Percentiles rank a stretch among this genome's conserved stretches.
Conservation (phyloP, 805 yeast genomes). For the Cyberlindnera samutprakarnensis region DNA sequence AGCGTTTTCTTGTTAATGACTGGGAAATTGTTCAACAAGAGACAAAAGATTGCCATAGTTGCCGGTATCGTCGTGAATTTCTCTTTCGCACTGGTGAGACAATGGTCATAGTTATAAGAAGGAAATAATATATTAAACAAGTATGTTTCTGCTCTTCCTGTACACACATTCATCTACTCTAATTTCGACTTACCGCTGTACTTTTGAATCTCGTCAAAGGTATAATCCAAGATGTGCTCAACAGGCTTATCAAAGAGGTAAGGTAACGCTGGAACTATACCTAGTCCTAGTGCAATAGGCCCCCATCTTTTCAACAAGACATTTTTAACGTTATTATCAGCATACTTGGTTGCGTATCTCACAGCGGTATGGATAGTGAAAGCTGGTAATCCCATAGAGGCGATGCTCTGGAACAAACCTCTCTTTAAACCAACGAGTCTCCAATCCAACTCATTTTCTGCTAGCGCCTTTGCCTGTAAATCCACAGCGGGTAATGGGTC, state of each 20-base stretch:
- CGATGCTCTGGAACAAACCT: conserved; percentile 74
- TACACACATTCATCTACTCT: background rate
- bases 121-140: no score
- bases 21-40: conserved; percentile 44
- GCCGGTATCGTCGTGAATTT: conserved; percentile 68
- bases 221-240: conserved; percentile 56
- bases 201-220: conserved; percentile 46
- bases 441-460: conserved; percentile 52
- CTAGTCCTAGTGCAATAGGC: conserved; percentile 73
- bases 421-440: conserved; percentile 55
- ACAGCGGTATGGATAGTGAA: conserved; percentile 76
- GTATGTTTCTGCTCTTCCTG: no score
- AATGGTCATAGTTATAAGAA: conserved; percentile 20
- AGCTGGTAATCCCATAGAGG: conserved; percentile 84
- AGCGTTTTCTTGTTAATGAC: conserved; percentile 59
- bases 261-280: conserved; percentile 72
- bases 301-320: conserved; percentile 52
- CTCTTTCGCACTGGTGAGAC: conserved; percentile 52
- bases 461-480: conserved; percentile 27
- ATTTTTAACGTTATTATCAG: conserved; percentile 45
- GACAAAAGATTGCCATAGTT: conserved; percentile 60
- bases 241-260: conserved; percentile 79
- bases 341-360: conserved; percentile 54
- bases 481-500: conserved; percentile 37
- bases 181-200: conserved; percentile 4